Conservation (phyloP, 768 basidiomycete species). For the Pilatotrama ljubarskyi region DNA sequence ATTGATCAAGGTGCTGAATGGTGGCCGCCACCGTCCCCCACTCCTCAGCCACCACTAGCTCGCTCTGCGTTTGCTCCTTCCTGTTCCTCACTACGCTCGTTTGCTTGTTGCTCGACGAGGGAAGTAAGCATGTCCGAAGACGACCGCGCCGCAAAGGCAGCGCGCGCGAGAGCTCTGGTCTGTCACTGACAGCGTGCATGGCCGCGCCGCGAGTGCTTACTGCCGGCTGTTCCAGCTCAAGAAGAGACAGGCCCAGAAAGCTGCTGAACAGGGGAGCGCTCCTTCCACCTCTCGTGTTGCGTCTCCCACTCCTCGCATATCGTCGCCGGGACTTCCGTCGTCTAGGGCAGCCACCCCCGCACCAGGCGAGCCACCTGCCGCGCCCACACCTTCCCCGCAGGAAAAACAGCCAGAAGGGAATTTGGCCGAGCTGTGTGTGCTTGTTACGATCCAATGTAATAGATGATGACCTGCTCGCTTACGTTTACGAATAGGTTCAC, state of each 20-base stretch:
- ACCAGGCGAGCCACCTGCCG: conserved; percentile 25
- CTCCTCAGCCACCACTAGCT: conserved; percentile 2
- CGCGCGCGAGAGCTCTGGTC: conserved; percentile 83
- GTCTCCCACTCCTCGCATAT: conserved; percentile 31
- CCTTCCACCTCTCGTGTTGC: conserved; percentile 26
- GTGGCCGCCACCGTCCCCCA: conserved; percentile 3
- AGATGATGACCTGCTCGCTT: background rate
- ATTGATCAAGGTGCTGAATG: background rate
- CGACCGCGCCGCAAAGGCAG: conserved; percentile 79
- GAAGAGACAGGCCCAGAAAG: conserved; percentile 78
- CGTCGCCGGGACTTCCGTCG: conserved; percentile 48
- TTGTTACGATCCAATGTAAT: background rate
- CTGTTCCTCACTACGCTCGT: background rate
- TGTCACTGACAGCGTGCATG: conserved; percentile 23
- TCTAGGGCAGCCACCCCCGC: conserved; percentile 38
- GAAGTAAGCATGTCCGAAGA: conserved; percentile 50
- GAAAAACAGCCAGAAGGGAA: conserved; percentile 41
- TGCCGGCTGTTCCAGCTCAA: conserved; percentile 56
- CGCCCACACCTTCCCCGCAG: conserved; percentile 4
- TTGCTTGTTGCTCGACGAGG: background rate
- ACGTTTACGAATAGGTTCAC: conserved; percentile 41
- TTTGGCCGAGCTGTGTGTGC: conserved; percentile 64
- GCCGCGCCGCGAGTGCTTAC: background rate
- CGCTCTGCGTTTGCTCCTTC: background rate
- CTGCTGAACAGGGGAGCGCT: conserved; percentile 32